phyloP scores from a whole-genome alignment of 805 yeast genomes.

The Lipomyces yamanashiensis region DNA sequence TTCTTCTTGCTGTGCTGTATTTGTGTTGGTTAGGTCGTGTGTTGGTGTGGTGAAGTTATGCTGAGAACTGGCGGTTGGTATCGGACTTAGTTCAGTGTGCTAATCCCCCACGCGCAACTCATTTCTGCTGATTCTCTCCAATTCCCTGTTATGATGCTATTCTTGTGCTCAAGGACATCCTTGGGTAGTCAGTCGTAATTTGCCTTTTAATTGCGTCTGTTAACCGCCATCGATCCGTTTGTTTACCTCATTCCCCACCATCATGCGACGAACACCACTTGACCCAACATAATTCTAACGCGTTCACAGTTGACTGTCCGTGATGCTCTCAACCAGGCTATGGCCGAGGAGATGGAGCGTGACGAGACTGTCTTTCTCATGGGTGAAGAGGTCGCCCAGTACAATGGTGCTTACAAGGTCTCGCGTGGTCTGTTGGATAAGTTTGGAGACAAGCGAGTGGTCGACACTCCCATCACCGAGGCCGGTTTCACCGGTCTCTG shows the following conservation, averaged over 20 bases:
- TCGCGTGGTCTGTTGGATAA: conserved; percentile 94
- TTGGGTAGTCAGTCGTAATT: too few relatives aligned
- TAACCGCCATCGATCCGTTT: background rate
- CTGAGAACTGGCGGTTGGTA: too few relatives aligned
- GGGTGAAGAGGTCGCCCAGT: conserved; percentile 99
- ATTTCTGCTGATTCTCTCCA: background rate
- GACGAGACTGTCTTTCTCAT: conserved; percentile 92
- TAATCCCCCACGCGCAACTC: too few relatives aligned
- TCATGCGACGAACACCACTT: too few relatives aligned
- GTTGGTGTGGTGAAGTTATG: background rate
- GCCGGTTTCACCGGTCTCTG: conserved; percentile 97
- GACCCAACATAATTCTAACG: background rate
- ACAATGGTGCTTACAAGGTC: conserved; percentile 98
- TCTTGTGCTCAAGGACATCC: too few relatives aligned
- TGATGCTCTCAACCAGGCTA: conserved; percentile 92
- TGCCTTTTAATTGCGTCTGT: background rate
- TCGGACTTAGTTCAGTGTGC: too few relatives aligned
- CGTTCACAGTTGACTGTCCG: conserved; percentile 76
- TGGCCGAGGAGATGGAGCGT: conserved; percentile 96
- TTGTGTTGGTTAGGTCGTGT: background rate
- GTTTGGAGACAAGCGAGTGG: conserved; percentile 89
- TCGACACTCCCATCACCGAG: conserved; percentile 98
- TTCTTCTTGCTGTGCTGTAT: background rate
- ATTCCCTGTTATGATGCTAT: background rate
- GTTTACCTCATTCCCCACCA: too few relatives aligned